Conservation (phyloP, 345 rosid genomes). For the Eutrema japonicum region DNA sequence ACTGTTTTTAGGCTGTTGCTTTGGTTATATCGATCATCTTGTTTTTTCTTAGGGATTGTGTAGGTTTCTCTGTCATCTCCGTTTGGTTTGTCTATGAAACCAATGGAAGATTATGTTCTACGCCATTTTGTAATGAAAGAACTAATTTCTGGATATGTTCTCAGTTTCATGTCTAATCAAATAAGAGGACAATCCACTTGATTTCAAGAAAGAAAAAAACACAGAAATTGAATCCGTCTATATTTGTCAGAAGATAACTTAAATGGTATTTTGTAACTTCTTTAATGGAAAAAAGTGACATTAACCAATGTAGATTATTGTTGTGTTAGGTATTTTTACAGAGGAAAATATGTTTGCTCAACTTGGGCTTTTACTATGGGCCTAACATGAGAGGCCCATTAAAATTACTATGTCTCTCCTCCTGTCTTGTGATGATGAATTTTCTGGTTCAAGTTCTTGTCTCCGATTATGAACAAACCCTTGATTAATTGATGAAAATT, state of each 20-base stretch:
- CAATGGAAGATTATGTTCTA: background rate
- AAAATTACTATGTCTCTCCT: background rate
- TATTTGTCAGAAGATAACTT: background rate
- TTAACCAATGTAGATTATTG: background rate
- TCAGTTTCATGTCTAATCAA: background rate
- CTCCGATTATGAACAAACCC: background rate
- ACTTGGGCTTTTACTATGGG: background rate
- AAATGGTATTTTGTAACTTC: too few relatives aligned
- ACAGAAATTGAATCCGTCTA: background rate
- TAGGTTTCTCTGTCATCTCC: slow-evolving; percentile 16
- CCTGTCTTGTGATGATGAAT: slow-evolving; percentile 34
- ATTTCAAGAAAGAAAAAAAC: background rate
- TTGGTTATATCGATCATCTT: slow-evolving; percentile 4
- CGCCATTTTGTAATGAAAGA: slow-evolving; percentile 15
- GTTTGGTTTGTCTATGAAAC: slow-evolving; percentile 1
- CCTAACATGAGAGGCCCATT: background rate
- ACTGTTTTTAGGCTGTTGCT: background rate
- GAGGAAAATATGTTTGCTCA: background rate
- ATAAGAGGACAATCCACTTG: background rate
- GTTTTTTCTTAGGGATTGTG: slow-evolving; percentile 6
- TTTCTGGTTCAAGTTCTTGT: slow-evolving; percentile 37
- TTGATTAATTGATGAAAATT: background rate
- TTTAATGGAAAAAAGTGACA: background rate
- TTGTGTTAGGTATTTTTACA: background rate
- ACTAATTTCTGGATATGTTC: slow-evolving; percentile 24